These are phyloP conservation scores for Cucumis variabilis DNA, from an alignment of 331 rosid species.

Conservation along the genomic window DNA sequence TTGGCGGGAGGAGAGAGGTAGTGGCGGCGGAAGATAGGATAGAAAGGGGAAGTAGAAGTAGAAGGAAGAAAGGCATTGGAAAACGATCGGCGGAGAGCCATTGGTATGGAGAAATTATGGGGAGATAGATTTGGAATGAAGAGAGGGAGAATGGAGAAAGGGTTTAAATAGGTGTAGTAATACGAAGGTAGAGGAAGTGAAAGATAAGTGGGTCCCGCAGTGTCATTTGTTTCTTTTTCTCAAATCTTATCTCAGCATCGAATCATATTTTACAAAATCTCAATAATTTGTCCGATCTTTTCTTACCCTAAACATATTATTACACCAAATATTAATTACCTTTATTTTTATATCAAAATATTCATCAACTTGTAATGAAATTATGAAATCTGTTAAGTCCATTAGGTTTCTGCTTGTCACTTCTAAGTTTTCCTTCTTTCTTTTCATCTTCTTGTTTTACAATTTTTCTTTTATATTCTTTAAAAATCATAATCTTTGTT, in stretches of 20 bases:
- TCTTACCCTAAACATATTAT: not conserved
- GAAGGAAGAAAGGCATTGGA: not conserved
- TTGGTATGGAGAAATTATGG: constrained; percentile 18
- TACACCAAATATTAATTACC: too few relatives aligned
- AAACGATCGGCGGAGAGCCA: constrained; percentile 21
- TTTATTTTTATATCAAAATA: too few relatives aligned
- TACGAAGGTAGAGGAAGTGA: not conserved
- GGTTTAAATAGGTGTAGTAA: not conserved
- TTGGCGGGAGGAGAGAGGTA: constrained; percentile 43
- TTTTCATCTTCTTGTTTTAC: too few relatives aligned
- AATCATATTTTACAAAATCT: not conserved
- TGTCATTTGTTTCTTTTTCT: constrained; percentile 13
- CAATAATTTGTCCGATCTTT: not conserved
- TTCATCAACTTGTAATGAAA: too few relatives aligned
- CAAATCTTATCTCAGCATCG: not conserved
- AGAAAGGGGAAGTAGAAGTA: not conserved
- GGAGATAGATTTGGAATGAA: not conserved
- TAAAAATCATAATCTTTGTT: too few relatives aligned
- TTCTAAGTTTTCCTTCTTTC: too few relatives aligned
- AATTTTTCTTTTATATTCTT: too few relatives aligned
- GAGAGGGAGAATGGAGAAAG: not conserved
- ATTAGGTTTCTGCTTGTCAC: too few relatives aligned
- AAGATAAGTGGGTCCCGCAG: not conserved
- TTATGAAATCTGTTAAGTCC: too few relatives aligned
- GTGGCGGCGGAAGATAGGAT: constrained; percentile 44